A percentile compares a stretch with the other conserved stretches of the same genome.
Evolutionary conservation across 31 red algal genomes (phyloP).

Genomic region (Bonnemaisonia californica): DNA sequence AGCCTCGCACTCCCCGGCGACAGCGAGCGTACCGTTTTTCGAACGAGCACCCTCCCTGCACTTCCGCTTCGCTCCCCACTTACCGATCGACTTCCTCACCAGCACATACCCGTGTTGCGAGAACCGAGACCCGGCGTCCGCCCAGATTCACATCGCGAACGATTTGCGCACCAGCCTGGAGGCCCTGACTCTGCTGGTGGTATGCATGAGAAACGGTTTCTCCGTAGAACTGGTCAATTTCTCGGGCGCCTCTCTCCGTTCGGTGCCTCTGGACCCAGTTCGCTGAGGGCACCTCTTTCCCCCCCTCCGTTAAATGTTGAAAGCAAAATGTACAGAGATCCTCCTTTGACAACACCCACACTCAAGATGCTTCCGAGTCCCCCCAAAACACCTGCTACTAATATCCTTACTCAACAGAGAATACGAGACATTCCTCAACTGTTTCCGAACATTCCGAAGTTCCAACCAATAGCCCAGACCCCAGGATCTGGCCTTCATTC

Average conservation of each 20-base stretch:
- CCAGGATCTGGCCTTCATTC: neutral
- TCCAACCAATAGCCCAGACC: neutral
- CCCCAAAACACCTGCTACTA: neutral
- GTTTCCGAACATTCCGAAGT: neutral
- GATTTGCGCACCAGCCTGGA: neutral
- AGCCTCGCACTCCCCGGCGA: conserved; percentile 12
- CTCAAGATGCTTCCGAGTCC: neutral
- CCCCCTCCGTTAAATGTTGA: neutral
- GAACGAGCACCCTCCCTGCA: conserved; percentile 5
- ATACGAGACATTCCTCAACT: conserved; percentile 1
- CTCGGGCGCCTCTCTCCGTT: conserved; percentile 39
- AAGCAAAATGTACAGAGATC: neutral
- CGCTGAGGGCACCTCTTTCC: neutral
- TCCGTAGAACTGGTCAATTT: conserved; percentile 5
- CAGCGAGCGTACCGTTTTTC: conserved; percentile 4
- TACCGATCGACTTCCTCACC: neutral
- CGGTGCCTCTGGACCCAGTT: neutral
- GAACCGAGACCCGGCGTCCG: neutral
- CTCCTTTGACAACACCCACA: neutral
- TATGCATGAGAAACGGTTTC: conserved; percentile 6
- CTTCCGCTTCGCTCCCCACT: conserved; percentile 21
- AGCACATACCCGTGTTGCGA: no score
- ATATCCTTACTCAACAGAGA: neutral
- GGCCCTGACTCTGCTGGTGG: no score
- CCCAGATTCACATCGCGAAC: conserved; percentile 1